Base-by-base conservation (phyloP, 306 rosid species). In the Corylus avellana region DNA sequence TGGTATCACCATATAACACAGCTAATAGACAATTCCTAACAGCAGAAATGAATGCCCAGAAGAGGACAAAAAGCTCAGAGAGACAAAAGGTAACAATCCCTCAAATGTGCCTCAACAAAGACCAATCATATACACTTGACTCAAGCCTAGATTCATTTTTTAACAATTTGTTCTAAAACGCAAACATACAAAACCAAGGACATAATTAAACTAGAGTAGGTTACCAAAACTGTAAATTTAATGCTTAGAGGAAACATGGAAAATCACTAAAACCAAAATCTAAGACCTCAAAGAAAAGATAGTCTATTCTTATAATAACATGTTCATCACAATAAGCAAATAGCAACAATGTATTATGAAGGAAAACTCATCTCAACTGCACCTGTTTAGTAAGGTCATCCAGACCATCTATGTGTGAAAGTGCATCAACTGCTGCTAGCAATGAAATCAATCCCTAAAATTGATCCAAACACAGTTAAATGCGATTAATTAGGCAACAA, bases 361-460 rank as follows among this genome's bases (percentile, higher is more conserved):
- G 20, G 25, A 48, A 67, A 2, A 14, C 49, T 20, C 77, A 77
- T 85, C 81, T 67, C 46, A 79, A 46, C 74, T 77, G 53, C 76
- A 94, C 98, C 97, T 94, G 97, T 77, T 92, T 94, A 78, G 70
- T 83, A 32, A 91, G 89, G 84, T 78, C 85, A 80, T 80, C 83
- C 77, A 92, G 85, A 78, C 87, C 90, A 81, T 88, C 88, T 78
- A 85, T 81, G 63, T 48, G 90, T 70, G 94, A 94, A 78, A 94
- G 93, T 55, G 98, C 94, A 82, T 94, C 97, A 78, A 82, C 93
- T 20, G 94, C 94, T 4, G 97, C 97, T 79, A 94, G 85, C 80
- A 94, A 80, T 44, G 97, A 86, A 82, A 94, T 88, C 83, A 94
- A 84, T 66, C 98, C 98, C 98, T 94, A 77, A 73, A 84, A 76